Percentiles rank a stretch among this genome's conserved stretches.
These are phyloP conservation scores for Helichrysum umbraculigerum DNA, from an alignment of 129 eudicot genomes.

Conservation along the genomic window DNA sequence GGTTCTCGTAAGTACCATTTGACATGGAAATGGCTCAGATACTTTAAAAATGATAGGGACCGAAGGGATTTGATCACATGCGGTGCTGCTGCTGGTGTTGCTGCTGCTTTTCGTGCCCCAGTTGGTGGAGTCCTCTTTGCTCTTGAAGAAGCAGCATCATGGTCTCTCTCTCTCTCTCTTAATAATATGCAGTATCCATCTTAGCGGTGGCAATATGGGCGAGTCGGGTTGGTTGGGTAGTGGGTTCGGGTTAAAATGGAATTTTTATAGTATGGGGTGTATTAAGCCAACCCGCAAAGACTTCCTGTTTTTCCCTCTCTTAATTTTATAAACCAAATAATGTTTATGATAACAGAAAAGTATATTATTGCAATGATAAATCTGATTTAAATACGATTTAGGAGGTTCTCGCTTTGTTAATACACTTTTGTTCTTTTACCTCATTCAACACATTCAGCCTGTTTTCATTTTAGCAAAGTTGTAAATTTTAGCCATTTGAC, in stretches of 20 bases:
- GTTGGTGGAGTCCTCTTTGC: slow-evolving; percentile 99
- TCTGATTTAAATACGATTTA: background rate
- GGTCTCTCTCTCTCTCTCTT: slow-evolving; percentile 48
- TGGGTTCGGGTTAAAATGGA: background rate
- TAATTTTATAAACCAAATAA: too few species aligned
- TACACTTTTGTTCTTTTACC: background rate
- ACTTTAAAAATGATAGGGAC: slow-evolving; percentile 94
- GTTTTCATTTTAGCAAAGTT: background rate
- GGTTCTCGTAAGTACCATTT: slow-evolving; percentile 93
- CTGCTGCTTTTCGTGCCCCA: slow-evolving; percentile 99
- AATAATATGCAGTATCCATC: background rate
- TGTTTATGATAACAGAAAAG: background rate
- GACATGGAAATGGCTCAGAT: slow-evolving; percentile 95
- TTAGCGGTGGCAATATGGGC: background rate
- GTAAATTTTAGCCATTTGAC: background rate
- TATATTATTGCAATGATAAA: background rate
- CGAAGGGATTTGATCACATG: slow-evolving; percentile 97
- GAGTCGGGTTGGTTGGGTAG: background rate
- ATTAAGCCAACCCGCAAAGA: too few species aligned
- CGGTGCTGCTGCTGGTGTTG: slow-evolving; percentile 99
- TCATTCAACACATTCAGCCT: background rate
- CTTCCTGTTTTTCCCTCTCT: background rate
- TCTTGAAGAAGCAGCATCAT: slow-evolving; percentile 98
- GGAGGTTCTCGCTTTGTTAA: background rate
- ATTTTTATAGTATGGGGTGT: background rate